Conservation (phyloP, 179 eudicot genomes). For the Spinacia oleracea region DNA sequence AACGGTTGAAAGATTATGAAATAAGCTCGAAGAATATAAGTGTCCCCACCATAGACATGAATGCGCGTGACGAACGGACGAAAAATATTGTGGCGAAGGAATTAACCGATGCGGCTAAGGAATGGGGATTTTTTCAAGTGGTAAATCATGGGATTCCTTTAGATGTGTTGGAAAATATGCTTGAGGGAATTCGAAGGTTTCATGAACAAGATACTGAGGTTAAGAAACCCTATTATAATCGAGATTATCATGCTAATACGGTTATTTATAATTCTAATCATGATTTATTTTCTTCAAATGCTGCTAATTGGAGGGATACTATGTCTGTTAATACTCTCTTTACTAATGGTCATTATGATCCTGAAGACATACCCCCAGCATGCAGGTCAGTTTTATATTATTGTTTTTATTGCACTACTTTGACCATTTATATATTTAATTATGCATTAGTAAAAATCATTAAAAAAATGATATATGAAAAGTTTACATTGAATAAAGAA, state of each 20-base stretch:
- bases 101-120: neutral
- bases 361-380: constrained; percentile 9
- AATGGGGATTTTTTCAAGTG: constrained; percentile 30
- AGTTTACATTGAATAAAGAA: too few species aligned
- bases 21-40: neutral
- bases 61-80: neutral
- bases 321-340: neutral
- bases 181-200: constrained; percentile 8
- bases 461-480: too few species aligned
- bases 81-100: neutral
- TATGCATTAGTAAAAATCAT: too few species aligned
- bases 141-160: constrained; percentile 24
- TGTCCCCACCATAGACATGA: constrained; percentile 19
- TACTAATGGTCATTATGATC: neutral
- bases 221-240: neutral
- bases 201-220: constrained; percentile 23
- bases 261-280: neutral
- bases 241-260: neutral
- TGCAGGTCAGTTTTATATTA: constrained; percentile 14
- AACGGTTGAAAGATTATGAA: neutral
- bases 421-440: too few species aligned
- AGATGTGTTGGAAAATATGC: constrained; percentile 16
- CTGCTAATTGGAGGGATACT: constrained; percentile 29
- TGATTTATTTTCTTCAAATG: constrained; percentile 2
- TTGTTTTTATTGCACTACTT: too few species aligned